Conservation (phyloP, 2,329 filamentous ascomycete species). For the Plectosphaerella plurivora region DNA sequence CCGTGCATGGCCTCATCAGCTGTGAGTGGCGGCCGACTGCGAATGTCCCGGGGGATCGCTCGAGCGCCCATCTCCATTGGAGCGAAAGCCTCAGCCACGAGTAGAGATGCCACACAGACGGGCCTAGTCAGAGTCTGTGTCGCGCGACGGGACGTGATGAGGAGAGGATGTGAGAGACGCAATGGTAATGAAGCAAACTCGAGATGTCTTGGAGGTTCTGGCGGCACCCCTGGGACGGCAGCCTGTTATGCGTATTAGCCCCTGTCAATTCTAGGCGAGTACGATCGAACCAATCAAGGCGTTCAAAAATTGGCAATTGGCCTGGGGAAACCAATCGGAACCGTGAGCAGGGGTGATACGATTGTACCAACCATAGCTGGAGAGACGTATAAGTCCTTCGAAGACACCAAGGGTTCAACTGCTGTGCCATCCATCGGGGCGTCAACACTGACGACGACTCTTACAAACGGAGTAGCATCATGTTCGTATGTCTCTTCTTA, state of each 20-base stretch:
- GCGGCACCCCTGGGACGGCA: not conserved
- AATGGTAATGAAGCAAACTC: not conserved
- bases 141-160: not conserved
- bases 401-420: not conserved
- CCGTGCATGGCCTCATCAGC: not conserved
- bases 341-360: not conserved
- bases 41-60: not conserved
- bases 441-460: not conserved
- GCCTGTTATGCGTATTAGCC: not conserved
- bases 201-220: not conserved
- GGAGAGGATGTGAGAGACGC: not conserved
- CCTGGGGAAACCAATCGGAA: not conserved
- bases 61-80: not conserved
- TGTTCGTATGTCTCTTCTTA: not conserved
- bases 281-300: not conserved
- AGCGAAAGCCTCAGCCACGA: not conserved
- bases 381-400: not conserved
- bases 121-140: not conserved
- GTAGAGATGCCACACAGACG: not conserved
- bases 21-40: not conserved
- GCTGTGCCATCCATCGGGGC: not conserved
- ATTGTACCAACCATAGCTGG: not conserved
- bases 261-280: not conserved
- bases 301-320: not conserved
- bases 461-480: not conserved